Base-by-base conservation (phyloP, 306 rosid species). In the Cotoneaster glaucophyllus region DNA sequence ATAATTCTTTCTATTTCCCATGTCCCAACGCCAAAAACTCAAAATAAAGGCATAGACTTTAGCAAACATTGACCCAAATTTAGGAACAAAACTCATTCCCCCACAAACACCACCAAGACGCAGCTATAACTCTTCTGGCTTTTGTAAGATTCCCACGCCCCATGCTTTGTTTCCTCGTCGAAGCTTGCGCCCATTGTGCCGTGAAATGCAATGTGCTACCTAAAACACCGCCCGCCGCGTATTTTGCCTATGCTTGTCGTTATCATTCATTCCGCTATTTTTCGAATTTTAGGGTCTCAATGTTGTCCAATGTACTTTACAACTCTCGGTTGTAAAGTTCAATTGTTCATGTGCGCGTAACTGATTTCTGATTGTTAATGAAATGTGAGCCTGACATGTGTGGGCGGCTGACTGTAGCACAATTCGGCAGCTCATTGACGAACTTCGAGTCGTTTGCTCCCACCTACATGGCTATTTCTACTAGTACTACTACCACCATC, bases 401-500 rank as follows among this genome's bases (percentile, higher is more conserved):
- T 17, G 22, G 0, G 3, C 7, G 13, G 9, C 22, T 31, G 1
- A 25, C 68, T 0, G 18, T 61, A 26, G 6, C 21, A 61, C 21
- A 61, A 2, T 6, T 31, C 13, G 0, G 6, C n/a, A 53, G 10
- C 70, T 68, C 52, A 71, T 37, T 73, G 74, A 52, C 65, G 54
- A 15, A 48, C 21, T 18, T 48, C 54, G 0, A 15, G 76, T 78
- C 89, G 79, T 86, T 87, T 91, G 91, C 90, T 85, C 56, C 87
- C 93, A 6, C 86, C 88, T 7, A 78, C 87, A 67, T 87, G 89
- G 31, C 78, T 64, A 31, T 77, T 62, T 79, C 86, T 65, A 76
- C 82, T 71, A 37, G 6, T 73, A 19, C 61, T 71, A 67, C 75
- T 57, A 77, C 80, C 70, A 43, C 17, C 75, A 19, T 53, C 74